Base-by-base conservation (phyloP, 116 monocot species). In the Cymodocea nodosa region DNA sequence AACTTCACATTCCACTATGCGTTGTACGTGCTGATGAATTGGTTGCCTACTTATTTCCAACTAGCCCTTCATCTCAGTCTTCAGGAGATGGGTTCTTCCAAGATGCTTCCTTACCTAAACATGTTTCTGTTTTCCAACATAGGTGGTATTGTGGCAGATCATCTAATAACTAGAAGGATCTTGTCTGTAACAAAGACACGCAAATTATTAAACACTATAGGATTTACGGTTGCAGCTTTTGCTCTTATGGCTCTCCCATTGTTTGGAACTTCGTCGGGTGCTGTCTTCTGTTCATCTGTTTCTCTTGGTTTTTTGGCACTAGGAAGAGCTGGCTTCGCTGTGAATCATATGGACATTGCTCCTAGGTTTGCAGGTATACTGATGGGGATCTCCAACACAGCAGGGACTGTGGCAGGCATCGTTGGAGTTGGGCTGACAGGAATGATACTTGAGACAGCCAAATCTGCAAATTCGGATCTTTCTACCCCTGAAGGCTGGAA, bases 301-400 rank as follows among this genome's bases (percentile, higher is more conserved):
- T 76, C 81, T 56, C 77, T 81, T 62, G 81, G 81, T 23, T 77
- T 81, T 34, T 67, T 81, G 74, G 81, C 81, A 15, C 65, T 81
- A 14, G 81, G 81, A 50, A 69, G 81, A 63, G 81, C 81, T 15
- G 81, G 81, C 1, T 81, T 81, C 63, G 81, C 81, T 25, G 81
- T 81, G 54, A 81, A 81, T 49, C 81, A 81, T 58, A 62, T 81
- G 74, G 81, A 81, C 63, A 34, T 81, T 15, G 81, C 81, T 50
- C 81, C 81, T 6, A 73, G 73, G 37, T 81, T 70, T 70, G 81
- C 81, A 12, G 81, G 81, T 15, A 76, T 81, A 17, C 64, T 81
- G 48, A 81, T 81, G 81, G 81, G 81, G 8, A 77, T 81, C 16
- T 81, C 81, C n/a, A 81, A 81, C 57, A 81, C 81, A 52, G 81